Conservation (phyloP, 805 yeast genomes). For the Ogataea kodamae region DNA sequence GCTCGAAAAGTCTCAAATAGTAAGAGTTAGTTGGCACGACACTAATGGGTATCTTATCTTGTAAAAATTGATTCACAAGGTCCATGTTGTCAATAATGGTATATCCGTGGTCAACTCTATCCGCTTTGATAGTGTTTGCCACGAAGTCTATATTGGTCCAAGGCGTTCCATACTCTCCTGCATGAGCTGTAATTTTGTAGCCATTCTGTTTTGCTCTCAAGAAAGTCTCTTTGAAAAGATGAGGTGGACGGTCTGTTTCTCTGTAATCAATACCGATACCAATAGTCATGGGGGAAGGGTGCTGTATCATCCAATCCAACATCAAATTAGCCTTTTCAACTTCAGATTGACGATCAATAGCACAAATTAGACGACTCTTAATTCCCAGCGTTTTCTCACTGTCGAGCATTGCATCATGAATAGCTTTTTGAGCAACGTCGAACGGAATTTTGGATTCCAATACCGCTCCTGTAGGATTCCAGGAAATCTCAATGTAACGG, state of each 20-base stretch:
- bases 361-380: constrained; percentile 25
- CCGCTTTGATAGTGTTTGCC: constrained; percentile 23
- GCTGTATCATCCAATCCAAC: constrained; percentile 30
- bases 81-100: constrained; percentile 29
- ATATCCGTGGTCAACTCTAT: constrained; percentile 33
- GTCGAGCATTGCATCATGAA: constrained; percentile 26
- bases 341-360: constrained; percentile 30
- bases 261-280: constrained; percentile 35
- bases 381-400: constrained; percentile 22
- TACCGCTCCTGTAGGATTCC: constrained; percentile 35
- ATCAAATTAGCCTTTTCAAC: constrained; percentile 26
- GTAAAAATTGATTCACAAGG: constrained; percentile 24
- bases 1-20: constrained; percentile 26
- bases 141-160: constrained; percentile 30
- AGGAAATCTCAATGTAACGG: constrained; percentile 29
- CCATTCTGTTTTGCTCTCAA: constrained; percentile 24
- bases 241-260: constrained; percentile 31
- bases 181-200: constrained; percentile 30
- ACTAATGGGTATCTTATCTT: constrained; percentile 23
- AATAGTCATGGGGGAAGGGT: constrained; percentile 22
- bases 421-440: constrained; percentile 27
- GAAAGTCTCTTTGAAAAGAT: constrained; percentile 28
- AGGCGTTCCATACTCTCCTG: constrained; percentile 32
- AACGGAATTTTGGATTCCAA: constrained; percentile 27
- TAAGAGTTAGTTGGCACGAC: constrained; percentile 35